phyloP scores from a whole-genome alignment of 768 basidiomycete genomes.

The Cystofilobasidium bisporidii region DNA sequence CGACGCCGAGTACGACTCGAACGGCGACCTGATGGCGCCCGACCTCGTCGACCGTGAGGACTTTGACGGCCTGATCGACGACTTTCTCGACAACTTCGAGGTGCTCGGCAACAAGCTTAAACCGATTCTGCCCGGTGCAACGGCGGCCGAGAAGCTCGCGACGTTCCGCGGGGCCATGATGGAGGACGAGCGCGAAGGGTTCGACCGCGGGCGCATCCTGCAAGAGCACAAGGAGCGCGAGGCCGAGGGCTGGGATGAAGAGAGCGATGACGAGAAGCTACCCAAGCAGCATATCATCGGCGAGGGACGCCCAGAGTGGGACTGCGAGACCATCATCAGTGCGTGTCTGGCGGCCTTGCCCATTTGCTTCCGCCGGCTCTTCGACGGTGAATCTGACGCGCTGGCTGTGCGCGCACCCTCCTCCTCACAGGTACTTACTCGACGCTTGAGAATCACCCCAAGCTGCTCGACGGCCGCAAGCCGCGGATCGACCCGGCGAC shows the following conservation, averaged over 20 bases:
- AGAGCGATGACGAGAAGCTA: constrained; percentile 39
- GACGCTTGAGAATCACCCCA: constrained; percentile 96
- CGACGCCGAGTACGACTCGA: constrained; percentile 35
- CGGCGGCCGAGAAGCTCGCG: constrained; percentile 66
- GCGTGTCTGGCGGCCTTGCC: constrained; percentile 37
- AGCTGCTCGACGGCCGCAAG: constrained; percentile 61
- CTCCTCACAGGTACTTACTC: constrained; percentile 68
- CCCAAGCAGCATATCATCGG: constrained; percentile 51
- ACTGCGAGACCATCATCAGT: constrained; percentile 93
- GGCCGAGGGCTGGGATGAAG: constrained; percentile 44
- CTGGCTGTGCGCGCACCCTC: no score
- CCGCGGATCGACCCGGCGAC: constrained; percentile 67
- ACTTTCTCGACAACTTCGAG: constrained; percentile 87
- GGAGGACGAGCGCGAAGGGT: constrained; percentile 42
- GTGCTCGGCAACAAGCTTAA: constrained; percentile 70
- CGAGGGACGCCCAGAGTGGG: constrained; percentile 63
- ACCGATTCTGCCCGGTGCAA: constrained; percentile 61
- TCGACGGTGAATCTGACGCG: no score
- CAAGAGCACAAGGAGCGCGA: constrained; percentile 39
- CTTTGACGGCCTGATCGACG: constrained; percentile 81
- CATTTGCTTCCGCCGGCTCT: no score
- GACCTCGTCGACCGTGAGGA: constrained; percentile 75
- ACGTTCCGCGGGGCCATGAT: constrained; percentile 70
- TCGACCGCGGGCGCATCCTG: constrained; percentile 30
- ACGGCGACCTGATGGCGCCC: constrained; percentile 46